Conservation (phyloP, 768 basidiomycete genomes). For the Russula griseocarnosa region DNA sequence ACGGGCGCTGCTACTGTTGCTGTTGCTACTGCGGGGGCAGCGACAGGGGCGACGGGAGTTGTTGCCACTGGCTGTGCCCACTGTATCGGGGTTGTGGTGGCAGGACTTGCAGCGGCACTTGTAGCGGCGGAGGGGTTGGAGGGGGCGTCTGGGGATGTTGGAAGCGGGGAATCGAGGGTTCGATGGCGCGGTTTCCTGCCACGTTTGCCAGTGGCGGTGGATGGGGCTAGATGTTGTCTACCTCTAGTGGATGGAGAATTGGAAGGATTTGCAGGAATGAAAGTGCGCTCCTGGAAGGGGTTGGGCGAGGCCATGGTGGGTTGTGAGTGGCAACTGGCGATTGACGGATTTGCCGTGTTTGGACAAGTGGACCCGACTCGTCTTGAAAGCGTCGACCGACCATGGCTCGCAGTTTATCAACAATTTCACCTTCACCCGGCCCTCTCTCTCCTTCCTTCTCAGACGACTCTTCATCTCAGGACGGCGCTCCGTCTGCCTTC, state of each 20-base stretch:
- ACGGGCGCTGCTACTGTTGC: slow-evolving; percentile 4
- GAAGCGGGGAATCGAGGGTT: slow-evolving; percentile 13
- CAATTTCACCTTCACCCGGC: slow-evolving; percentile 39
- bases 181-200: slow-evolving; percentile 25
- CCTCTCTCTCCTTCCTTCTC: slow-evolving; percentile 43
- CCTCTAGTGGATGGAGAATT: not conserved
- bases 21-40: not conserved
- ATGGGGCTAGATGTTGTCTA: not conserved
- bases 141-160: slow-evolving; percentile 10
- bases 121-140: slow-evolving; percentile 14
- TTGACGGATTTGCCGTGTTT: not conserved
- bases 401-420: slow-evolving; percentile 38
- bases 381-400: not conserved
- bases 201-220: slow-evolving; percentile 19
- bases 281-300: slow-evolving; percentile 18
- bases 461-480: slow-evolving; percentile 29
- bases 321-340: no score
- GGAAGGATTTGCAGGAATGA: slow-evolving; percentile 25
- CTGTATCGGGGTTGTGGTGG: slow-evolving; percentile 7
- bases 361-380: not conserved
- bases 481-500: slow-evolving; percentile 21
- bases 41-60: not conserved
- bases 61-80: slow-evolving; percentile 19
- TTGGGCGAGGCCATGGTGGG: not conserved
- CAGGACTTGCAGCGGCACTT: slow-evolving; percentile 14